Percentiles rank a stretch among this genome's conserved stretches.
phyloP scores from a whole-genome alignment of 1,284 basidiomycete species.

The Boletellus deceptivus region DNA sequence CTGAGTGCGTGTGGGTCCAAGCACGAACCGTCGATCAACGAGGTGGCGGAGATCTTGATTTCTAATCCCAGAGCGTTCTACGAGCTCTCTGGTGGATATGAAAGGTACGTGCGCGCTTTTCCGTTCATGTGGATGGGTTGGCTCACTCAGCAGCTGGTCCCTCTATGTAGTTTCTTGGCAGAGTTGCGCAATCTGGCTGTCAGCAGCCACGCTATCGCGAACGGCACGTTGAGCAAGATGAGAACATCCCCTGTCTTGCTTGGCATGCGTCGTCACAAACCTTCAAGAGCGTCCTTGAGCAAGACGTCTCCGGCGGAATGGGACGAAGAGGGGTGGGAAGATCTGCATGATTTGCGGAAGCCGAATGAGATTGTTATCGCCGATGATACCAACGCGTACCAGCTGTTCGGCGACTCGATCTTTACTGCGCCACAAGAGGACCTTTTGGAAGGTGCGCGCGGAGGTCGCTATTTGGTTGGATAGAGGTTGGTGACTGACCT shows the following conservation, averaged over 20 bases:
- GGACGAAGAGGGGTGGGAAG: constrained; percentile 70
- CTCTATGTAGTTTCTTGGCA: constrained; percentile 63
- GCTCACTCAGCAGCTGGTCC: no score
- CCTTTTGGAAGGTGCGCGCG: constrained; percentile 60
- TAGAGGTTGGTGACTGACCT: not conserved
- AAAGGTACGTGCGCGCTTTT: constrained; percentile 45
- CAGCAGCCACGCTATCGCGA: constrained; percentile 62
- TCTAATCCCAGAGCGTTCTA: constrained; percentile 71
- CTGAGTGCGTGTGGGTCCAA: constrained; percentile 86
- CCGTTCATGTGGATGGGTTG: not conserved
- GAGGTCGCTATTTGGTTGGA: not conserved
- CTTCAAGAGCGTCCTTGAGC: constrained; percentile 36
- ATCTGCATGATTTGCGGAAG: constrained; percentile 60
- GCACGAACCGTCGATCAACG: constrained; percentile 84
- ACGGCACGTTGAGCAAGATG: constrained; percentile 61
- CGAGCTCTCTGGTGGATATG: constrained; percentile 59
- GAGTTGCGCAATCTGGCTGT: constrained; percentile 86
- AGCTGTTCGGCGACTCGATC: constrained; percentile 74
- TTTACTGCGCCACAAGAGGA: constrained; percentile 92
- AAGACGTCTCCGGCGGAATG: constrained; percentile 37
- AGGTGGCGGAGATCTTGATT: constrained; percentile 66
- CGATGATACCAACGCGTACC: constrained; percentile 77
- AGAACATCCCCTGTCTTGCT: constrained; percentile 71
- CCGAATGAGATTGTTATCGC: constrained; percentile 70
- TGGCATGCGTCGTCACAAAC: constrained; percentile 50